Base-by-base conservation (phyloP, 2,329 filamentous ascomycete genomes). In the Zasmidium cellare region DNA sequence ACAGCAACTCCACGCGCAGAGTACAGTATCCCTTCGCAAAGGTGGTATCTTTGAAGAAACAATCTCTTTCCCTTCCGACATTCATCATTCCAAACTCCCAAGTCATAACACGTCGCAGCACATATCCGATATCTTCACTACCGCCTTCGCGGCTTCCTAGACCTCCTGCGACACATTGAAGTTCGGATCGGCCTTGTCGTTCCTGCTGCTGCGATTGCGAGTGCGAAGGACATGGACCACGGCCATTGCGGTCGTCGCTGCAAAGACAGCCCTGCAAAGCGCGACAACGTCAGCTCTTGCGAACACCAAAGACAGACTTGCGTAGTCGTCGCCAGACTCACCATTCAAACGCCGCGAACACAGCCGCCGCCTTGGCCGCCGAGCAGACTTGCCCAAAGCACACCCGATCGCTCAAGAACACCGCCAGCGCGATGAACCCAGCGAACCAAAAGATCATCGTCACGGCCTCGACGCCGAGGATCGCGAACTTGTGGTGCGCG, bases 361-460 rank as follows among this genome's bases (percentile, higher is more conserved):
- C 87, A 9, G 84, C 79, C 1, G 83, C 85, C 3, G 87, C 87
- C 75, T 89, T 84, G 9, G 82, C 76, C 11, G 82, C 77, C 46
- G 79, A 78, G 73, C 89, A 92, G 16, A 78, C 79, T 18, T 74
- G 77, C 45, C 79, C 77, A 45, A 76, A 79, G 69, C 85, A 87
- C 56, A 82, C 74, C 0, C 84, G 77, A 16, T 83, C 80, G 53
- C 83, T 83, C 57, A 91, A 75, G 55, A 80, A 80, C 19, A 86
- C 87, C 0, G 88, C 91, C 11, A 92, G 75, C 0, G 91, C 90
- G 64, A 96, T 87, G 67, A 91, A 89, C 6, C 91, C 91, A 0
- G 88, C 87, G 70, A 97, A 94, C 92, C 92, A 96, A 79, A 96
- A 96, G 56, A 96, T 80, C 76, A 88, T 87, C 9, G 90, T 94